Base-by-base conservation (phyloP, 208 protist species). In the Crithidia expoeki region DNA sequence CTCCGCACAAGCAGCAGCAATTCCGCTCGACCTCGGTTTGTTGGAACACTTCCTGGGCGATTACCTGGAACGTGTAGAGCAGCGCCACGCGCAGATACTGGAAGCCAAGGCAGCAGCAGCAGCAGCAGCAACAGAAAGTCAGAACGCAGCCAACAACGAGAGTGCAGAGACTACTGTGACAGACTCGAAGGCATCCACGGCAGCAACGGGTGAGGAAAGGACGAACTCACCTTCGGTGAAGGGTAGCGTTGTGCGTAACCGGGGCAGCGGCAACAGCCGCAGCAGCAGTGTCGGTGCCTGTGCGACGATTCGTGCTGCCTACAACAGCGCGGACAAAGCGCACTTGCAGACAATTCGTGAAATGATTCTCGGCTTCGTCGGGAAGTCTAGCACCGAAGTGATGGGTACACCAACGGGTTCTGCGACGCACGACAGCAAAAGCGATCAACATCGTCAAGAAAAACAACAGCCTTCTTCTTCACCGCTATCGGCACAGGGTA, bases 21-120 rank as follows among this genome's bases (percentile, higher is more conserved):
- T 23, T 28, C 17, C 51, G 40, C 30, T 75, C 9, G 62, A 73
- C 32, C 68, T 82, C 12, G 66, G 53, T 5, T 32, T 82, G 28
- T 60, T 82, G 10, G 66, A 82, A 38, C 21, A 66, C 38, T 52
- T 78, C 19, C 32, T 82, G n/a, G 40, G 49, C 34, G 57, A 75
- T 21, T 82, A 82, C 63, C 68, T 82, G 10, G 52, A 27, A n/a
- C 72, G 65, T 34, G 65, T 72, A 23, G 72, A 78, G 51, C 46
- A 68, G 57, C 72, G 63, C 9, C 65, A 67, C 51, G 65, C 63
- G 23, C 63, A 71, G 49, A 2, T 72, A 17, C 17, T 68, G 2
- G 40, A 63, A 23, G 62, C 33, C 16, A 49, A 56, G 36, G 49
- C 58, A 14, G 28, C 23, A 28, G 52, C 21, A n/a, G n/a, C n/a